Evolutionary conservation across 2,329 filamentous ascomycete genomes (phyloP), one percentile per base, ranked within the genome.

Genomic region (Emergomyces orientalis): DNA sequence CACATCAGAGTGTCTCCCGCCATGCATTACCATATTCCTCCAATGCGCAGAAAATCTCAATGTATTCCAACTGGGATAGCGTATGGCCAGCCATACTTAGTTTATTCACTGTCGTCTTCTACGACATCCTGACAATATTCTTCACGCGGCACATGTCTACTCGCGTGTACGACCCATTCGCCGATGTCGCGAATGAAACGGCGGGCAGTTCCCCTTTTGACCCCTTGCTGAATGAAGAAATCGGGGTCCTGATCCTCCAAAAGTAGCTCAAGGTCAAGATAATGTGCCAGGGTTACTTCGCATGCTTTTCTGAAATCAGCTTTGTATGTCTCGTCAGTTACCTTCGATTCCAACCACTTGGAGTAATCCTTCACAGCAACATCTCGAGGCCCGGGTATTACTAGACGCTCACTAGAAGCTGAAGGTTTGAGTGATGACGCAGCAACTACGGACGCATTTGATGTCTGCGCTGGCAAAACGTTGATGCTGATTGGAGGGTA

Each of bases 101-200:
- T n/a, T n/a, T n/a, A n/a, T n/a, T n/a, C n/a, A n/a, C n/a, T n/a
- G n/a, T n/a, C n/a, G n/a, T 43, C 39, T 43, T 43, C 39, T 43
- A 43, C 39, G 14, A 11, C 19, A 43, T 43, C 39, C 39, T 43
- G 39, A 43, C 19, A 14, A 14, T 43, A 43, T 43, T 43, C 39
- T 43, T 43, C 14, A 2, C 19, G 39, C 39, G 39, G 39, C 39
- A 43, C 14, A 43, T 43, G 13, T 43, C 13, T 43, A 14, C 39
- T 14, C 39, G 43, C 39, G 19, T 43, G 39, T 43, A 14, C 39
- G 19, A 43, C 60, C 63, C 63, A 64, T 45, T 25, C 45, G 34
- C 27, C 76, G 0, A 76, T 74, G 61, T 75, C 72, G 54, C 64
- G 62, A 32, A 74, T 67, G 63, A 74, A 70, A 39, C 69, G 69